These are phyloP conservation scores for Picea abies DNA, from an alignment of 83 land plant genomes.

Conservation along the genomic window DNA sequence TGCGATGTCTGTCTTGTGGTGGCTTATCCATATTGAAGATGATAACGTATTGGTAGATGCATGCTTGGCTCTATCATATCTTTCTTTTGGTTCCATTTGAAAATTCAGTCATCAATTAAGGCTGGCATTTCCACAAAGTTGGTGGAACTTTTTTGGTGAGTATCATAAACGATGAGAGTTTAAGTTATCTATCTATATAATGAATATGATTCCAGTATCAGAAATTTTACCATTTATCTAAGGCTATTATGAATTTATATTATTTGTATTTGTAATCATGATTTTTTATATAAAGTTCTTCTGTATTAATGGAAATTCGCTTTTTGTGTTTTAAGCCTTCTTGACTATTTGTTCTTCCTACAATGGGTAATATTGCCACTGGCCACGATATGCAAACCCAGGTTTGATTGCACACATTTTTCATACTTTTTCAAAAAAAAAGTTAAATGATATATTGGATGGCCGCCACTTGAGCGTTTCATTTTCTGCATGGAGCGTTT, in stretches of 20 bases:
- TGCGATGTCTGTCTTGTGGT: background rate
- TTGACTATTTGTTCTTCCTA: slow-evolving; percentile 23
- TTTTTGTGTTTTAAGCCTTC: slow-evolving; percentile 14
- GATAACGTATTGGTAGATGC: slow-evolving; percentile 15
- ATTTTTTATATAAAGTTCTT: background rate
- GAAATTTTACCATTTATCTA: too few species aligned
- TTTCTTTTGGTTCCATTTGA: slow-evolving; percentile 11
- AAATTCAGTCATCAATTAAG: slow-evolving; percentile 10
- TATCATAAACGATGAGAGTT: too few species aligned
- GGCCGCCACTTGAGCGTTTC: too few species aligned
- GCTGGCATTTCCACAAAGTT: background rate
- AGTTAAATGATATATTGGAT: too few species aligned
- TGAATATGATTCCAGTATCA: too few species aligned
- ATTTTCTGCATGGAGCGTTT: too few species aligned
- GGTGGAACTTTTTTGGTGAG: background rate
- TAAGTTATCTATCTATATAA: too few species aligned
- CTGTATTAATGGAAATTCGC: too few species aligned
- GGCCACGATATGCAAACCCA: slow-evolving; percentile 61
- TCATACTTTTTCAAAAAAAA: too few species aligned
- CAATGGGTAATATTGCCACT: slow-evolving; percentile 57
- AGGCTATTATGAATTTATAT: too few species aligned
- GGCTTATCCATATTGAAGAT: background rate
- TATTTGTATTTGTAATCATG: too few species aligned
- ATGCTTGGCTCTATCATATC: slow-evolving; percentile 21
- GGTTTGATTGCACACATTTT: slow-evolving; percentile 24